These are phyloP conservation scores for Haplosporangium sp. DNA, from an alignment of 371 early-diverging fungal genomes.

Conservation along the genomic window DNA sequence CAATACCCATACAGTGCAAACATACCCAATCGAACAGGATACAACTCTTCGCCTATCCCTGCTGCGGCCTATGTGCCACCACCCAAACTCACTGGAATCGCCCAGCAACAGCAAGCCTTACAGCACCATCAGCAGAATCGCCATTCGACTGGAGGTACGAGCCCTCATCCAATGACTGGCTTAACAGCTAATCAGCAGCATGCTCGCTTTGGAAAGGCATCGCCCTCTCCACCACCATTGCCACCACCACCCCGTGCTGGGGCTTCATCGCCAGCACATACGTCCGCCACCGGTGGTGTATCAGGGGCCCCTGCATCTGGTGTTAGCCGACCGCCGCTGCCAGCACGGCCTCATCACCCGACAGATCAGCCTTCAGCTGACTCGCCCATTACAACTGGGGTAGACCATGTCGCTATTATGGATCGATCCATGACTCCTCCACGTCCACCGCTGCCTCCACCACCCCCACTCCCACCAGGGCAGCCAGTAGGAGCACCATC, in stretches of 20 bases:
- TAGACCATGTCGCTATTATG: conserved; percentile 12
- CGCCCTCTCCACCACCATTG: conserved; percentile 55
- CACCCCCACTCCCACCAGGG: conserved; percentile 18
- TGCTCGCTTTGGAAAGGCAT: conserved; percentile 39
- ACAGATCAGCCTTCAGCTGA: conserved; percentile 7
- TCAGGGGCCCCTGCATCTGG: background rate
- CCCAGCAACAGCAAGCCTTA: conserved; percentile 20
- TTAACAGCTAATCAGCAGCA: conserved; percentile 36
- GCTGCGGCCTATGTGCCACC: conserved; percentile 42
- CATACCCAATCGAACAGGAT: conserved; percentile 4
- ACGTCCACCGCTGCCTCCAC: conserved; percentile 45
- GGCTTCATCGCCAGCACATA: conserved; percentile 26
- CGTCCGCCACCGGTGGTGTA: too few relatives aligned
- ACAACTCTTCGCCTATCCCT: conserved; percentile 37
- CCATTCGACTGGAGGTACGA: conserved; percentile 20
- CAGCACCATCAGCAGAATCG: conserved; percentile 40
- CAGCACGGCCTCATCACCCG: conserved; percentile 35
- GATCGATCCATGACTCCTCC: conserved; percentile 47
- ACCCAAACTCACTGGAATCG: conserved; percentile 36
- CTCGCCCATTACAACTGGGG: background rate
- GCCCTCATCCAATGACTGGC: conserved; percentile 13
- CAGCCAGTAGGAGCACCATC: conserved; percentile 4
- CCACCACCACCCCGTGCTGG: conserved; percentile 56
- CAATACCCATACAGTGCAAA: conserved; percentile 13
- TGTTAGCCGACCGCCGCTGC: conserved; percentile 32